Conservation (phyloP, 148 eudicot genomes). For the Agrostemma githago region DNA sequence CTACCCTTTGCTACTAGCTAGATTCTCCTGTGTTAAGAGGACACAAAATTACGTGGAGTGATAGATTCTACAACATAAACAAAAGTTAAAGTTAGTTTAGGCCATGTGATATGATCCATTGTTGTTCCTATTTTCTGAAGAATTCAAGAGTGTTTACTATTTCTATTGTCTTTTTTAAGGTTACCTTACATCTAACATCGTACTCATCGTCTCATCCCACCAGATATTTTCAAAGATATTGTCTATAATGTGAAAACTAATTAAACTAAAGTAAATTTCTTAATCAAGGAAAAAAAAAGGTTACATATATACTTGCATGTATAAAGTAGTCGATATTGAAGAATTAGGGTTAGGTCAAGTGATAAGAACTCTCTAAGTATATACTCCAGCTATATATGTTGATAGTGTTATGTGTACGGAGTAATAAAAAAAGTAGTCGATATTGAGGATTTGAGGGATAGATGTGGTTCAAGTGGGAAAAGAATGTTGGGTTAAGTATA, state of each 20-base stretch:
- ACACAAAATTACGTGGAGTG: slow-evolving; percentile 23
- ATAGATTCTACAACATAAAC: slow-evolving; percentile 22
- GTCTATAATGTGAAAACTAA: not conserved
- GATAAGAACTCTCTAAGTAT: no score
- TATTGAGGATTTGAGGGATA: no score
- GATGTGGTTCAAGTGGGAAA: no score
- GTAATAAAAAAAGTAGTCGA: no score
- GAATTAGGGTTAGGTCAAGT: no score
- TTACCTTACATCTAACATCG: not conserved
- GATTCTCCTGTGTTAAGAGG: slow-evolving; percentile 24
- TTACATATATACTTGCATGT: no score
- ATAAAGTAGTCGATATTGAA: no score
- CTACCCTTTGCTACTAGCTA: no score
- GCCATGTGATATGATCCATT: slow-evolving; percentile 21
- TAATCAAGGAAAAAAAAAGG: no score
- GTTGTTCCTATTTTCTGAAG: not conserved
- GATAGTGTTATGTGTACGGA: no score
- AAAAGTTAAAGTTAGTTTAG: slow-evolving; percentile 11
- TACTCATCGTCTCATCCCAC: not conserved
- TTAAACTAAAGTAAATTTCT: not conserved
- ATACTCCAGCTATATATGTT: no score
- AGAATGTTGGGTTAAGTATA: no score
- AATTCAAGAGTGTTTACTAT: slow-evolving; percentile 1
- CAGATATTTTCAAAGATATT: not conserved
- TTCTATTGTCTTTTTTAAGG: slow-evolving; percentile 16